Base-by-base conservation (phyloP, 768 basidiomycete genomes). In the Hebeloma cylindrosporum region DNA sequence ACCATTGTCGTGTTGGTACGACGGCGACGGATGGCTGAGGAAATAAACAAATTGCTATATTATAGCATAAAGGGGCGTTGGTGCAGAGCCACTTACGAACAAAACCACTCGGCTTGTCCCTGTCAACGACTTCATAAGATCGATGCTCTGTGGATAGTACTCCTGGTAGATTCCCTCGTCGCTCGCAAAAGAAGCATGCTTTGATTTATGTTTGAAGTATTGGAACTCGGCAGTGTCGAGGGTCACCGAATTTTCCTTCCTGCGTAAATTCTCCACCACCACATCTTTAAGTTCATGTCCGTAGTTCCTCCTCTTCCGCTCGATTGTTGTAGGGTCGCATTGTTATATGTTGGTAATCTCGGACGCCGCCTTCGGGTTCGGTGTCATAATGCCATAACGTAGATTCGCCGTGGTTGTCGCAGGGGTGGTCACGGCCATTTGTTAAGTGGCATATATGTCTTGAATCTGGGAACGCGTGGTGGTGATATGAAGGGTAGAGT, bases 101-200 rank as follows among this genome's bases (percentile, higher is more conserved):
- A 82, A 35, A 14, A 61, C 74, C 10, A 80, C 78, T 23, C 70
- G 65, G 49, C 67, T 75, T 0, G 82, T 83, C 3, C 83, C 80
- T 0, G 81, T 82, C 7, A 78, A 42, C 46, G 76, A 57, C 65
- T 83, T 82, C 33, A 84, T 59, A 27, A 82, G 65, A 56, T 76
- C 75, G 18, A 72, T 67, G 51, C 77, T 77, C 61, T 85, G 83
- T 0, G 74, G 72, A 52, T 83, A 84, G 55, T 85, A 85, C 38
- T 75, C 76, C 34, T 51, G 53, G 52, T 69, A 51, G 32, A 85
- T 73, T 25, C 73, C 73, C n/a, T 70, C 73, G 33, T 81, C 77
- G 43, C 74, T 67, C 0, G 52, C 47, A 60, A 85, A 84, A 1
- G 68, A 50, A 8, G 63, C 73, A 51, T 77, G 72, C 45, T 74